Conservation (phyloP, 1,284 basidiomycete genomes). For the Mycena citricolor region DNA sequence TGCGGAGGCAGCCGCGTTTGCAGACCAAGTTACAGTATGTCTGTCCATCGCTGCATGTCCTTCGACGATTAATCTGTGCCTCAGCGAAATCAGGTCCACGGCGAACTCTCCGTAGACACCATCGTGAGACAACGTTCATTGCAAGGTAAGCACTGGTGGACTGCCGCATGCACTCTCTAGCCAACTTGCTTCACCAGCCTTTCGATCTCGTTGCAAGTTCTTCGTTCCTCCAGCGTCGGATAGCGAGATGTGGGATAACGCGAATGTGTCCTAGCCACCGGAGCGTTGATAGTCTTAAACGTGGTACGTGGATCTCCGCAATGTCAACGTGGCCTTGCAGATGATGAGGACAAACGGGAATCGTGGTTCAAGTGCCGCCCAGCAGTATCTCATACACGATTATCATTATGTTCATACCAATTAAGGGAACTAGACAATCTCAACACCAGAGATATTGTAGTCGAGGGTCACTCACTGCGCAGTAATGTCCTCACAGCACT, state of each 20-base stretch:
- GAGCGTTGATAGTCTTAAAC: no score
- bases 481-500: slow-evolving; percentile 92
- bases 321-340: no score
- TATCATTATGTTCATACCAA: slow-evolving; percentile 78
- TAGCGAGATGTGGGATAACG: no score
- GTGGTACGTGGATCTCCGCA: no score
- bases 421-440: slow-evolving; percentile 81
- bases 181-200: slow-evolving; percentile 60
- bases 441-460: slow-evolving; percentile 3
- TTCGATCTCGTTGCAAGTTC: slow-evolving; percentile 79
- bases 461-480: slow-evolving; percentile 66
- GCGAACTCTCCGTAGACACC: slow-evolving; percentile 76
- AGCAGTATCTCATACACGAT: slow-evolving; percentile 81
- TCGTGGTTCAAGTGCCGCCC: slow-evolving; percentile 39
- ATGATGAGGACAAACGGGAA: neutral
- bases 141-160: slow-evolving; percentile 77
- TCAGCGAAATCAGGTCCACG: slow-evolving; percentile 77
- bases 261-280: no score
- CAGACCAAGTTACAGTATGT: slow-evolving; percentile 75
- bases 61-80: neutral
- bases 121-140: slow-evolving; percentile 78
- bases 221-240: slow-evolving; percentile 71
- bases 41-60: slow-evolving; percentile 16
- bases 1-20: slow-evolving; percentile 58
- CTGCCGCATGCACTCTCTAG: no score